Base-by-base conservation (phyloP, 2,329 filamentous ascomycete species). In the Aspergillus neotritici region DNA sequence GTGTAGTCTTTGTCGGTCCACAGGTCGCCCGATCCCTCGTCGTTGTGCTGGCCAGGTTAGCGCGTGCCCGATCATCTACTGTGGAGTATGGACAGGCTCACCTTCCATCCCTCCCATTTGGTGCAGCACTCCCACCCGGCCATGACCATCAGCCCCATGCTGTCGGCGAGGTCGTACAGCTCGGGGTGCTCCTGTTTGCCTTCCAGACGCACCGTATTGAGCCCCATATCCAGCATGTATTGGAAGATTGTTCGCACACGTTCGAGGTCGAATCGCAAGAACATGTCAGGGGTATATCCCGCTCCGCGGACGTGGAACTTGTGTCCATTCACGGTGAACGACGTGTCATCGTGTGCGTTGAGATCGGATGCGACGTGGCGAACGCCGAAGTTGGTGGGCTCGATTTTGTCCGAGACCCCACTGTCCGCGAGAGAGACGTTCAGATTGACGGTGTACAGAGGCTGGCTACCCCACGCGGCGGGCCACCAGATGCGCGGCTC, bases 111-210 rank as follows among this genome's bases (percentile, higher is more conserved):
- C 54, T 84, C 80, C 80, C 80, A 84, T 56, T 83, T 83, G 51
- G 83, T 77, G 56, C 80, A 84, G 58, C 80, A 84, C 47, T 83
- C 79, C 79, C 79, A 84, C 0, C 80, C 80, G 0, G 78, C 66
- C 31, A 84, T 65, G 0, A 83, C 60, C 78, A 84, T 81, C 30
- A 83, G 53, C 0, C 80, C 80, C 53, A 81, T 64, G 3, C 70
- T 65, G 52, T 83, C 79, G 1, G 79, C 76, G 2, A 82, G 64
- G 1, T 76, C 67, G 53, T 82, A 84, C 1, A 84, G 62, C 48
- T 77, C 72, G 0, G 78, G 76, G 6, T 83, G 80, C 52, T 83
- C 80, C 55, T 80, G 75, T 48, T 82, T 83, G 2, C 80, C 80
- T 55, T 84, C 80, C 1, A 83, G 69, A 2, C 80, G 76, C 15